Percentiles rank a stretch among this genome's conserved stretches.
phyloP scores from a whole-genome alignment of 1,284 basidiomycete species.

The Lignosus rhinocerotis region DNA sequence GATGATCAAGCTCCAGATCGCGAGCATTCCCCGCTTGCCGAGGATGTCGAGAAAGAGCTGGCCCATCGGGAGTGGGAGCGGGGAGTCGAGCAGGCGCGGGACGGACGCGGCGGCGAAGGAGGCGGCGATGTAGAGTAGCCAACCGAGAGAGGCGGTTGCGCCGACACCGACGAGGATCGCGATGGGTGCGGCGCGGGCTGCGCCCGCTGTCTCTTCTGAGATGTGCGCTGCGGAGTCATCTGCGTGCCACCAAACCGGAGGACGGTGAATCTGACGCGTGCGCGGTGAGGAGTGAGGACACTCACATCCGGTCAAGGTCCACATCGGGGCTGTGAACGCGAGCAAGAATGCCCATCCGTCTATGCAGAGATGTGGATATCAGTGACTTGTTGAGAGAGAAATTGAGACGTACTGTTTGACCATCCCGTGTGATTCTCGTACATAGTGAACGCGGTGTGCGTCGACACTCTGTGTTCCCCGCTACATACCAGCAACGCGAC shows the following conservation, averaged over 20 bases:
- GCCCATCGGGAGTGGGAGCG: conserved; percentile 68
- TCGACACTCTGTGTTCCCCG: conserved; percentile 58
- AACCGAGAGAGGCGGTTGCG: conserved; percentile 62
- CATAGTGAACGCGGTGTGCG: conserved; percentile 65
- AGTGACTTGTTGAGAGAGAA: background rate
- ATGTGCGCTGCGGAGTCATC: conserved; percentile 82
- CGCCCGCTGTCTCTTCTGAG: conserved; percentile 70
- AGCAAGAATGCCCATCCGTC: conserved; percentile 76
- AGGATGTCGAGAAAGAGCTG: conserved; percentile 66
- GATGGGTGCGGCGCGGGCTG: conserved; percentile 68
- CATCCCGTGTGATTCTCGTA: conserved; percentile 78
- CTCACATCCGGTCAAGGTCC: conserved; percentile 77
- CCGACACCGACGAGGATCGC: conserved; percentile 71
- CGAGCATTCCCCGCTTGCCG: conserved; percentile 69
- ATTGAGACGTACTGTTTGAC: conserved; percentile 47
- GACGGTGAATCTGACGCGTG: background rate
- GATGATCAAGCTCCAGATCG: conserved; percentile 69
- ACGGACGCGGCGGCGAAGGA: conserved; percentile 66
- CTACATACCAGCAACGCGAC: conserved; percentile 59
- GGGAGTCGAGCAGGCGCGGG: conserved; percentile 46
- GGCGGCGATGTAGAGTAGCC: conserved; percentile 62
- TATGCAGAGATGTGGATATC: conserved; percentile 27
- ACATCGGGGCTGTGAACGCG: conserved; percentile 76
- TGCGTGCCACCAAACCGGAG: conserved; percentile 24
- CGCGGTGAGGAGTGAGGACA: background rate